Evolutionary conservation across 805 yeast genomes (phyloP).

Genomic region (Priceomyces haplophilus): DNA sequence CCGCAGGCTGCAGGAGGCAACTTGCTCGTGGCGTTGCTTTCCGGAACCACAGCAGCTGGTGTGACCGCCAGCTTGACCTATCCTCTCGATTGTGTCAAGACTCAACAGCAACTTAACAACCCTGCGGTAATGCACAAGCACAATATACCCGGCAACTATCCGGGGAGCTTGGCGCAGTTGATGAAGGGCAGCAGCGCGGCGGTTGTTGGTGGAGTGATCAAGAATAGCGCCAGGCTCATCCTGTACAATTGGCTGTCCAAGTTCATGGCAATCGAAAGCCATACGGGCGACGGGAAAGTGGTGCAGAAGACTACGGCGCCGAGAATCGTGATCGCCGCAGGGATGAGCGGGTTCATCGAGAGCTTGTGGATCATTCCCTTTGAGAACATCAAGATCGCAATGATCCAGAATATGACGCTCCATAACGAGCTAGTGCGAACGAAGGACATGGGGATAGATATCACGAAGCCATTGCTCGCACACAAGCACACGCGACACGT

Average conservation of each 20-base stretch:
- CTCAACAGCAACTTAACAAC: slow-evolving; percentile 59
- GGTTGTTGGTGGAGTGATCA: slow-evolving; percentile 68
- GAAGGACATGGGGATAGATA: slow-evolving; percentile 21
- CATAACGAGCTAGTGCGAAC: slow-evolving; percentile 24
- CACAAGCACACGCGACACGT: slow-evolving; percentile 23
- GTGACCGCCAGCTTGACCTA: slow-evolving; percentile 62
- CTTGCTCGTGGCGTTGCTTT: slow-evolving; percentile 54
- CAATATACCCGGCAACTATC: slow-evolving; percentile 31
- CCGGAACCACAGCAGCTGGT: slow-evolving; percentile 62
- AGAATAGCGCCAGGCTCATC: slow-evolving; percentile 69
- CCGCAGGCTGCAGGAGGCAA: slow-evolving; percentile 21
- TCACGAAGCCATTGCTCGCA: slow-evolving; percentile 24
- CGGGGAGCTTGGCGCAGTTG: slow-evolving; percentile 32
- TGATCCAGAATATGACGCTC: slow-evolving; percentile 64
- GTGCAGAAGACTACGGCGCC: slow-evolving; percentile 71
- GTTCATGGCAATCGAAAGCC: slow-evolving; percentile 52
- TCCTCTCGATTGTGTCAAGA: slow-evolving; percentile 70
- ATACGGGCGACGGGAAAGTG: slow-evolving; percentile 29
- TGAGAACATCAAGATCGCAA: slow-evolving; percentile 76
- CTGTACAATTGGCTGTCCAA: slow-evolving; percentile 73
- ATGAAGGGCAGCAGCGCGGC: slow-evolving; percentile 70
- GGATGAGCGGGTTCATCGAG: slow-evolving; percentile 79
- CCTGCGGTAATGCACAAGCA: slow-evolving; percentile 32
- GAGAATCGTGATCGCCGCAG: slow-evolving; percentile 78
- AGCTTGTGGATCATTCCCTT: slow-evolving; percentile 85